Evolutionary conservation across 2,329 filamentous ascomycete species (phyloP).

Genomic region (Leptosphaerulina australis): DNA sequence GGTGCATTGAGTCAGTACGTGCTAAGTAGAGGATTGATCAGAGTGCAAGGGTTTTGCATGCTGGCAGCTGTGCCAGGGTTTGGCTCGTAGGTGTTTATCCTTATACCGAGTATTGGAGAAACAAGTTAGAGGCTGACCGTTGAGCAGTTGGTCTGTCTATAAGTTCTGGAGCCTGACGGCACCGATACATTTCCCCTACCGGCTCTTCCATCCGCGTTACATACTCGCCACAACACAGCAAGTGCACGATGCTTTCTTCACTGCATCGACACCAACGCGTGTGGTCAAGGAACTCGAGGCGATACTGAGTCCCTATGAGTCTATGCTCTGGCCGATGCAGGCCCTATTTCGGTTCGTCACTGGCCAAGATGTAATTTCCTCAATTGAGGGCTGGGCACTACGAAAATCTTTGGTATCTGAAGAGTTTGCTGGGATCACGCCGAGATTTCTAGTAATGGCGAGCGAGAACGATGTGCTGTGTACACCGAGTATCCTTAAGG

Average conservation of each 20-base stretch:
- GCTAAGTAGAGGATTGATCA: constrained; percentile 50
- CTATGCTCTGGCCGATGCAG: constrained; percentile 59
- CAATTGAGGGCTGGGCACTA: constrained; percentile 46
- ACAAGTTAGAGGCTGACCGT: neutral
- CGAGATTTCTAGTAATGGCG: constrained; percentile 34
- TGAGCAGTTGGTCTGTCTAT: constrained; percentile 28
- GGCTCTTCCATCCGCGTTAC: constrained; percentile 58
- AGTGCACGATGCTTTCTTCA: constrained; percentile 60
- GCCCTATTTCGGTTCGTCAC: constrained; percentile 56
- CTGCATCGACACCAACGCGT: constrained; percentile 49
- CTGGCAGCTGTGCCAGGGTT: constrained; percentile 57
- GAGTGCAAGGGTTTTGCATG: constrained; percentile 55
- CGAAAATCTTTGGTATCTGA: constrained; percentile 37
- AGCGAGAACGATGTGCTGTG: constrained; percentile 35
- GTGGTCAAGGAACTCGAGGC: constrained; percentile 53
- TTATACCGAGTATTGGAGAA: no score
- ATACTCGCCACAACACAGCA: constrained; percentile 59
- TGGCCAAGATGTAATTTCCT: constrained; percentile 49
- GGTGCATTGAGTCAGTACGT: constrained; percentile 59
- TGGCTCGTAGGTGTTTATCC: constrained; percentile 53
- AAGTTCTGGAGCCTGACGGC: constrained; percentile 34
- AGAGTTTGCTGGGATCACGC: constrained; percentile 4
- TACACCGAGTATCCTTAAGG: constrained; percentile 36
- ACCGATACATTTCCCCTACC: constrained; percentile 46
- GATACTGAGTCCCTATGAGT: constrained; percentile 58